phyloP scores from a whole-genome alignment of 2,329 filamentous ascomycete genomes.

The Beauveria scarabaeidicola region DNA sequence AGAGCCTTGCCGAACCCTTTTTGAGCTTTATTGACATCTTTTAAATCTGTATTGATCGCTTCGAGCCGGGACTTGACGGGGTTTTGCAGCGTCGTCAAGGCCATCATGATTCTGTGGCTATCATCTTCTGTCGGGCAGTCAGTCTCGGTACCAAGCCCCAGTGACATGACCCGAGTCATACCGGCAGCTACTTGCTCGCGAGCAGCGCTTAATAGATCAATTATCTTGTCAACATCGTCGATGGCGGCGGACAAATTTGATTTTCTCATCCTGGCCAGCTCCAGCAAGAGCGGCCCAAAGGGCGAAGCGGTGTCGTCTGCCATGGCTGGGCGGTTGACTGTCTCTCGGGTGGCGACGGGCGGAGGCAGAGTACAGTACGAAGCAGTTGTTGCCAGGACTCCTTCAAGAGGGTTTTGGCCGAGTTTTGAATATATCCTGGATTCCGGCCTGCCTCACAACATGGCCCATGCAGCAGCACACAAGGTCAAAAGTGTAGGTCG shows the following conservation, averaged over 20 bases:
- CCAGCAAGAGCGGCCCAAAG: constrained; percentile 55
- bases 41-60: constrained; percentile 69
- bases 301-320: constrained; percentile 31
- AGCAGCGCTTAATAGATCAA: constrained; percentile 66
- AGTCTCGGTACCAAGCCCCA: not conserved
- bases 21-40: constrained; percentile 72
- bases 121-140: constrained; percentile 23
- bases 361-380: not conserved
- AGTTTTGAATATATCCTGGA: not conserved
- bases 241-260: constrained; percentile 63
- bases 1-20: constrained; percentile 79
- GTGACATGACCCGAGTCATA: constrained; percentile 24
- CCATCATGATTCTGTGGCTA: constrained; percentile 56
- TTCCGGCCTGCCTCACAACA: not conserved
- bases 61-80: constrained; percentile 77
- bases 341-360: not conserved
- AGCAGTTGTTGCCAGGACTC: not conserved
- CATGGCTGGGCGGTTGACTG: constrained; percentile 18
- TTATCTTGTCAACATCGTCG: constrained; percentile 72
- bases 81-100: constrained; percentile 76
- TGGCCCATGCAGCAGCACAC: not conserved
- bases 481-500: not conserved
- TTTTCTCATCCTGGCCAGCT: constrained; percentile 63
- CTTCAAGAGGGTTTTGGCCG: not conserved
- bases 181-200: constrained; percentile 65